Evolutionary conservation across 2,329 filamentous ascomycete genomes (phyloP), one percentile per base, ranked within the genome.

Genomic region (Exophiala phaeomuriformis): DNA sequence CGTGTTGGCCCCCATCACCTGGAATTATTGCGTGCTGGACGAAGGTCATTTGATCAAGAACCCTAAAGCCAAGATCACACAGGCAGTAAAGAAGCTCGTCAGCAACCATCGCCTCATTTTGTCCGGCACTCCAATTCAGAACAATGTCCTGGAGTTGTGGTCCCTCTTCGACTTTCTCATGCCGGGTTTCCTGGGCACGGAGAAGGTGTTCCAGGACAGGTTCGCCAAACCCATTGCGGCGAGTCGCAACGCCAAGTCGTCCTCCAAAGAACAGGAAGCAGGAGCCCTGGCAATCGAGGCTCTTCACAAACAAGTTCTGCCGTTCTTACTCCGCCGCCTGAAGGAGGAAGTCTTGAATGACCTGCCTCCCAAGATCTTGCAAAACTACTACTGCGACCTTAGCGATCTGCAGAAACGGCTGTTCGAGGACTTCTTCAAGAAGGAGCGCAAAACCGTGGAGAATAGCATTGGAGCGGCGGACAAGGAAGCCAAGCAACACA

Each of bases 21-120:
- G 91, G 90, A 98, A 98, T 68, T 98, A 98, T 67, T 87, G 93
- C 52, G 90, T 98, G 3, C 81, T 98, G 5, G 93, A 98, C 65
- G 93, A 98, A 73, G 93, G 94, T 1, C 93, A 98, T 73, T 74
- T 98, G 59, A 98, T 98, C 77, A 98, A 98, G 77, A 98, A 98
- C 68, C 90, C 93, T 2, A 94, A 93, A 68, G 90, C 94, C 1
- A 98, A 98, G 74, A 93, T 94, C 56, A 94, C 88, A 0, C 79
- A 90, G 56, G 90, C 93, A 0, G 91, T 97, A 61, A 98, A 98
- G 76, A 82, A 82, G 54, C 77, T 98, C 33, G 73, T 82, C 4
- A 95, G 90, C 67, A 97, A 98, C 64, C 94, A 98, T 67, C 86
- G 93, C 19, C 79, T 98, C 46, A 98, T 98, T 62, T 80, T 98